phyloP scores from a whole-genome alignment of 2,329 filamentous ascomycete genomes.

The Fusarium hainanense region DNA sequence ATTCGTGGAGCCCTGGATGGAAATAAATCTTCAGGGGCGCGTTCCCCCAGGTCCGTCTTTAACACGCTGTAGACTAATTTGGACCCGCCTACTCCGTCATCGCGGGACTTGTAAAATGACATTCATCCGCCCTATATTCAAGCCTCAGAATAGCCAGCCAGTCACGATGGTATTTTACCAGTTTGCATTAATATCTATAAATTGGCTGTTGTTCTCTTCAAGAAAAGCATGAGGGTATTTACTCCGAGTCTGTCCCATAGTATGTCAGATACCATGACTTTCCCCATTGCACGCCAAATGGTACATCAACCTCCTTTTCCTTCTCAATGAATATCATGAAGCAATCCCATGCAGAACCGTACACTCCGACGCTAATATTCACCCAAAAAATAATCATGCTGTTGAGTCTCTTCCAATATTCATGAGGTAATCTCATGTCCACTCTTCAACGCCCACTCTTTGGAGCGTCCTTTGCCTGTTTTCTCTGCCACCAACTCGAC shows the following conservation, averaged over 20 bases:
- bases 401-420: slow-evolving; percentile 24
- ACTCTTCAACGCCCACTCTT: slow-evolving; percentile 55
- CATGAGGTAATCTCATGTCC: slow-evolving; percentile 51
- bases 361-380: slow-evolving; percentile 46
- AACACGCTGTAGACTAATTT: slow-evolving; percentile 24
- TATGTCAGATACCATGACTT: slow-evolving; percentile 24
- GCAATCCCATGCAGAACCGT: slow-evolving; percentile 36
- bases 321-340: slow-evolving; percentile 32
- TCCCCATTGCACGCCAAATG: slow-evolving; percentile 24
- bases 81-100: slow-evolving; percentile 42
- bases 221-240: slow-evolving; percentile 27
- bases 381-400: slow-evolving; percentile 39
- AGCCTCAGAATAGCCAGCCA: slow-evolving; percentile 1
- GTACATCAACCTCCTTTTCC: slow-evolving; percentile 30
- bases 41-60: slow-evolving; percentile 13
- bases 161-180: background rate
- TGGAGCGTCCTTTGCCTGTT: slow-evolving; percentile 51
- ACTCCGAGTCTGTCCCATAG: slow-evolving; percentile 30
- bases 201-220: slow-evolving; percentile 15
- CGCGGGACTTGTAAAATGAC: slow-evolving; percentile 24
- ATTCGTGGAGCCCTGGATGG: slow-evolving; percentile 20
- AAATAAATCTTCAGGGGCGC: slow-evolving; percentile 35
- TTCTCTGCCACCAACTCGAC: slow-evolving; percentile 56
- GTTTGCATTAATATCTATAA: slow-evolving; percentile 7
- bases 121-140: slow-evolving; percentile 13